phyloP scores from a whole-genome alignment of 306 rosid species.

The Prunus dulcis region DNA sequence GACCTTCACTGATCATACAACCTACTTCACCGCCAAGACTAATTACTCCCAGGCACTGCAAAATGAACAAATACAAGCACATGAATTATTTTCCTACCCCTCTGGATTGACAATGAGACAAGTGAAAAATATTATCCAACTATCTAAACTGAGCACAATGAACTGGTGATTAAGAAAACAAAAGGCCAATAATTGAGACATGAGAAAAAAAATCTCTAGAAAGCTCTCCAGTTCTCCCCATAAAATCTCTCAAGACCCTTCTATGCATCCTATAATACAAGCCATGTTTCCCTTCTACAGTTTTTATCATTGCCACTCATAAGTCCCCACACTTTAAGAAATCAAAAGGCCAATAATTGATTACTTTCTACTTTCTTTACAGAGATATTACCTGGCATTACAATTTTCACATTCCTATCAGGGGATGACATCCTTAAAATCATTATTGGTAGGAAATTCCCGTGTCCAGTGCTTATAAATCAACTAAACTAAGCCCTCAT shows the following conservation, averaged over 20 bases:
- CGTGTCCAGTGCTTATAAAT: background rate
- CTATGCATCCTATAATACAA: background rate
- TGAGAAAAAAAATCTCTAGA: background rate
- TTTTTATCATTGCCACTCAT: background rate
- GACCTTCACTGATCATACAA: constrained; percentile 91
- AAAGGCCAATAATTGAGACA: background rate
- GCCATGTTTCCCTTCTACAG: background rate
- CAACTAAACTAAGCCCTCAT: background rate
- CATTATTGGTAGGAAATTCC: background rate
- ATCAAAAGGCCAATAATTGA: too few species aligned
- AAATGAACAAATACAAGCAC: constrained; percentile 8
- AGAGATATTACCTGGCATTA: background rate
- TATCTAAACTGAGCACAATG: background rate
- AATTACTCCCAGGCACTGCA: constrained; percentile 67
- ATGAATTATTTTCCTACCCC: constrained; percentile 3
- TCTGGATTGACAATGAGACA: background rate
- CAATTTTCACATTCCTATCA: background rate
- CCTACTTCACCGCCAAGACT: constrained; percentile 90
- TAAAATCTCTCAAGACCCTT: background rate
- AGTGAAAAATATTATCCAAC: background rate
- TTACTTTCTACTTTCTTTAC: background rate
- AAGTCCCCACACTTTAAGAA: background rate
- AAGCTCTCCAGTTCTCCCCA: background rate
- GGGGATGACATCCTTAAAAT: background rate
- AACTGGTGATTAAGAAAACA: background rate